These are phyloP conservation scores for Russula foetens DNA, from an alignment of 768 basidiomycete species.

Conservation along the genomic window DNA sequence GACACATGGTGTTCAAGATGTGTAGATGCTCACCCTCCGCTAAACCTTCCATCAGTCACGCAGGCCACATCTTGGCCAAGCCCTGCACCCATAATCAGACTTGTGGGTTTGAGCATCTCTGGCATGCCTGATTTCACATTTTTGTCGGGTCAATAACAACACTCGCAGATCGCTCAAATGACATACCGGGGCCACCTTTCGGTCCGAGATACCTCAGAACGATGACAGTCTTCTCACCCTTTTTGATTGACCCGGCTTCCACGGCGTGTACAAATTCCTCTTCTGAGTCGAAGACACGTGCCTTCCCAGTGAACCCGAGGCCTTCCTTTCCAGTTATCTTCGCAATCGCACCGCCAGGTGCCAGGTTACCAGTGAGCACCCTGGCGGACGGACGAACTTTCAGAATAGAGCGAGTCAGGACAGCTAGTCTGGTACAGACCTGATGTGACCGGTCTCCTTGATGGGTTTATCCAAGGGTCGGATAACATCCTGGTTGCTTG, in stretches of 20 bases:
- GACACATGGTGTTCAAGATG: neutral
- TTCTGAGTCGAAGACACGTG: constrained; percentile 88
- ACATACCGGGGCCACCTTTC: constrained; percentile 87
- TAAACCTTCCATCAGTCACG: constrained; percentile 96
- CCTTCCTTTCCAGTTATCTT: constrained; percentile 98
- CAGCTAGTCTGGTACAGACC: constrained; percentile 37
- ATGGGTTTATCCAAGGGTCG: constrained; percentile 82
- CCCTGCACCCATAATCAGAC: constrained; percentile 97
- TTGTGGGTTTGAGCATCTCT: constrained; percentile 98
- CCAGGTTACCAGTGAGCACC: constrained; percentile 86
- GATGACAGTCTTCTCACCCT: constrained; percentile 94
- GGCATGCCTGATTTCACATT: constrained; percentile 72
- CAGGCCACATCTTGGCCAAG: constrained; percentile 94
- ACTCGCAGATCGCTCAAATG: neutral
- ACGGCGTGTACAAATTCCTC: constrained; percentile 83
- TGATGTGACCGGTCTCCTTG: constrained; percentile 83
- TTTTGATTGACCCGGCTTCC: constrained; percentile 79
- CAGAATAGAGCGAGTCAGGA: neutral
- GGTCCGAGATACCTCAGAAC: constrained; percentile 95
- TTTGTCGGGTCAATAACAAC: neutral
- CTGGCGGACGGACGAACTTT: constrained; percentile 32
- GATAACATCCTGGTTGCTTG: constrained; percentile 74
- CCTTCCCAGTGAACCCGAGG: constrained; percentile 80
- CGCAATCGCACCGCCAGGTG: constrained; percentile 91
- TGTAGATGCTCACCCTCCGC: constrained; percentile 70